Conservation (phyloP, 1,284 basidiomycete genomes). For the Agaricales sp. region DNA sequence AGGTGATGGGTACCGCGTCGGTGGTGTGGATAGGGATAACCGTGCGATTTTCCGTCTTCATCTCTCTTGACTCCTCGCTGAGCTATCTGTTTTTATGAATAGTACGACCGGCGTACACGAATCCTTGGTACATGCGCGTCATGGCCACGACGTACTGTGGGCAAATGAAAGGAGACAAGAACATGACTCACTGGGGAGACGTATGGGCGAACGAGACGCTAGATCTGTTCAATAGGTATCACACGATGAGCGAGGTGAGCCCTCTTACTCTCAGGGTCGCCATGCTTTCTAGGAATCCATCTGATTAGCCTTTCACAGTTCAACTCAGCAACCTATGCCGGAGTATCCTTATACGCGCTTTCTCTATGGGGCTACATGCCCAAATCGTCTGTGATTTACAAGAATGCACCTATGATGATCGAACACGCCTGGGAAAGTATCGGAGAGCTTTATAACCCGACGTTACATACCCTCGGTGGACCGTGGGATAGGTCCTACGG, state of each 20-base stretch:
- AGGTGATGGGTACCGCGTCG: slow-evolving; percentile 21
- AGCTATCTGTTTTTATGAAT: background rate
- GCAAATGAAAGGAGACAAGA: slow-evolving; percentile 17
- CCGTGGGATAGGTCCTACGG: slow-evolving; percentile 21
- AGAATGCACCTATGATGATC: slow-evolving; percentile 16
- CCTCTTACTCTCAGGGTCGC: background rate
- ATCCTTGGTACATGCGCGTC: slow-evolving; percentile 22
- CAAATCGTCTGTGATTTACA: slow-evolving; percentile 15
- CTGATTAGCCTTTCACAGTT: too few relatives aligned
- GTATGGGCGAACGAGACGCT: slow-evolving; percentile 19
- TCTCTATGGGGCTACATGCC: slow-evolving; percentile 23
- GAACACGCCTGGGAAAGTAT: slow-evolving; percentile 16
- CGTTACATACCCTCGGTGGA: slow-evolving; percentile 17
- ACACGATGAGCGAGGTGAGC: slow-evolving; percentile 18
- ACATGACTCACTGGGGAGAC: slow-evolving; percentile 21
- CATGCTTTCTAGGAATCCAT: background rate
- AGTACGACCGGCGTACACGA: slow-evolving; percentile 21
- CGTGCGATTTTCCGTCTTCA: slow-evolving; percentile 10
- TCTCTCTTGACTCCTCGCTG: background rate
- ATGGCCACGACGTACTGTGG: slow-evolving; percentile 22
- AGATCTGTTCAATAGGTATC: slow-evolving; percentile 16
- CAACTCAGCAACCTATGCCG: slow-evolving; percentile 21
- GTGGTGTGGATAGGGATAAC: slow-evolving; percentile 21
- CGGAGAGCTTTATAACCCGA: slow-evolving; percentile 18
- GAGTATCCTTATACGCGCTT: slow-evolving; percentile 20